A percentile compares a stretch with the other conserved stretches of the same genome.
phyloP scores from a whole-genome alignment of 2,329 filamentous ascomycete species.

The Zalaria obscura region DNA sequence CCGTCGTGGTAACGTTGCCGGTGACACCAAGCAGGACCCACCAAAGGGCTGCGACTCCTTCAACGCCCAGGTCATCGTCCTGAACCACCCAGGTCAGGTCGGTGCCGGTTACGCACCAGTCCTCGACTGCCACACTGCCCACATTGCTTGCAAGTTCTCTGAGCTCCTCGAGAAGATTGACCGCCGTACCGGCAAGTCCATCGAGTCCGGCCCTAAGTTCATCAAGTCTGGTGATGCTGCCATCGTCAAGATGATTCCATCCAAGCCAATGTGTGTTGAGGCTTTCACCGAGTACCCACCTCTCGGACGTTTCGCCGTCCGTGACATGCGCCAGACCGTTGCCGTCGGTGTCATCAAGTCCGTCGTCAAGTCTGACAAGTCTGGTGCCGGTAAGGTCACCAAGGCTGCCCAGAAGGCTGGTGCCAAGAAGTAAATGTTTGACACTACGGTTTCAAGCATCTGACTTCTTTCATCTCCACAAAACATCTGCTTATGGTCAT shows the following conservation, averaged over 20 bases:
- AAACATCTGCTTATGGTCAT: slow-evolving; percentile 4
- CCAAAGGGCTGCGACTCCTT: slow-evolving; percentile 79
- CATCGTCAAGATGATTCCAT: slow-evolving; percentile 99
- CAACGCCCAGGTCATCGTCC: slow-evolving; percentile 99
- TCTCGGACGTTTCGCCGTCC: slow-evolving; percentile 99
- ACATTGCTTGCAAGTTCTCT: slow-evolving; percentile 99
- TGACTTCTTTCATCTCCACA: background rate
- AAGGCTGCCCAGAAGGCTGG: slow-evolving; percentile 18
- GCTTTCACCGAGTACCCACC: slow-evolving; percentile 99
- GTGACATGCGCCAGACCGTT: slow-evolving; percentile 83
- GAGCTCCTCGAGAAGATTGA: slow-evolving; percentile 99
- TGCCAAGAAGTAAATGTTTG: slow-evolving; percentile 21
- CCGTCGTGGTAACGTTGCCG: slow-evolving; percentile 98
- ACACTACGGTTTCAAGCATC: background rate
- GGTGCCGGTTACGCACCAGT: slow-evolving; percentile 98
- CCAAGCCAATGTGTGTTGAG: slow-evolving; percentile 99
- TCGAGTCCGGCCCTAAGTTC: slow-evolving; percentile 90
- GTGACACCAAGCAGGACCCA: slow-evolving; percentile 99
- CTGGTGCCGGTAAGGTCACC: slow-evolving; percentile 26
- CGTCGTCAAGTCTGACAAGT: slow-evolving; percentile 32
- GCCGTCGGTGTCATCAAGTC: slow-evolving; percentile 51
- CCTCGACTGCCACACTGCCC: slow-evolving; percentile 99
- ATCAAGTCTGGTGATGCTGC: slow-evolving; percentile 99
- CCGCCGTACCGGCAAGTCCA: slow-evolving; percentile 97
- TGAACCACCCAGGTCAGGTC: slow-evolving; percentile 99